Conservation (phyloP, 1,284 basidiomycete species). For the Taiwanofungus camphoratus region DNA sequence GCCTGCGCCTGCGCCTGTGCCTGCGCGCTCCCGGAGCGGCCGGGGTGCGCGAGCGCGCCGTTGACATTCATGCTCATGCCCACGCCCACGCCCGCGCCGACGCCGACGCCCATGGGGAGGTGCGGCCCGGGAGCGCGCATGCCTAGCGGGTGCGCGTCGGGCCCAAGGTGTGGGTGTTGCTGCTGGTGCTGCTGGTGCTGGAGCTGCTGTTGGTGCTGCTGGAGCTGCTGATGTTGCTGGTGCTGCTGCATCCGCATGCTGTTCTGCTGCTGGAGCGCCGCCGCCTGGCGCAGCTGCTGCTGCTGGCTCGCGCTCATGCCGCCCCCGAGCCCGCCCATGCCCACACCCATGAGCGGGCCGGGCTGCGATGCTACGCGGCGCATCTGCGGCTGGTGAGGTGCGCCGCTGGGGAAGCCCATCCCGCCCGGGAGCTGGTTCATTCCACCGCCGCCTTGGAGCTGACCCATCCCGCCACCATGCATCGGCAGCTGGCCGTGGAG, state of each 20-base stretch:
- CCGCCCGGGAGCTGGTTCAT: constrained; percentile 31
- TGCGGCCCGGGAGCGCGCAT: no score
- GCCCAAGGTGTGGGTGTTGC: constrained; percentile 6
- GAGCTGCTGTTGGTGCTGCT: constrained; percentile 15
- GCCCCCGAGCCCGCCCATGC: constrained; percentile 24
- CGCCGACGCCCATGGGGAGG: no score
- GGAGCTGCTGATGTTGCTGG: constrained; percentile 16
- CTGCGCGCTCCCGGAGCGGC: constrained; percentile 35
- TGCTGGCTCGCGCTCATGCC: constrained; percentile 13
- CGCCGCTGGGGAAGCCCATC: constrained; percentile 36
- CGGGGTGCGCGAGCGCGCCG: constrained; percentile 33
- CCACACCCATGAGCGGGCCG: constrained; percentile 28
- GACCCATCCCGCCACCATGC: constrained; percentile 28
- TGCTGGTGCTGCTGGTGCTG: constrained; percentile 14
- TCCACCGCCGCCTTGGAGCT: constrained; percentile 35
- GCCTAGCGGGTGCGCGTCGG: no score
- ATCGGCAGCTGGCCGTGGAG: constrained; percentile 37
- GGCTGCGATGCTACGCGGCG: constrained; percentile 50
- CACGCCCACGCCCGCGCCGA: no score
- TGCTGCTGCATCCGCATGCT: constrained; percentile 10
- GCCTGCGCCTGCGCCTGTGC: no score
- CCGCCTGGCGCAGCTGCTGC: neutral
- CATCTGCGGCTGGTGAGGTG: constrained; percentile 30
- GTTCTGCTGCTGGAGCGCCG: constrained; percentile 2
- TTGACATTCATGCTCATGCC: constrained; percentile 28